Percentiles rank a stretch among this genome's conserved stretches.
These are phyloP conservation scores for Chytriomyces sp. DNA, from an alignment of 192 early-diverging fungal species.

Conservation along the genomic window DNA sequence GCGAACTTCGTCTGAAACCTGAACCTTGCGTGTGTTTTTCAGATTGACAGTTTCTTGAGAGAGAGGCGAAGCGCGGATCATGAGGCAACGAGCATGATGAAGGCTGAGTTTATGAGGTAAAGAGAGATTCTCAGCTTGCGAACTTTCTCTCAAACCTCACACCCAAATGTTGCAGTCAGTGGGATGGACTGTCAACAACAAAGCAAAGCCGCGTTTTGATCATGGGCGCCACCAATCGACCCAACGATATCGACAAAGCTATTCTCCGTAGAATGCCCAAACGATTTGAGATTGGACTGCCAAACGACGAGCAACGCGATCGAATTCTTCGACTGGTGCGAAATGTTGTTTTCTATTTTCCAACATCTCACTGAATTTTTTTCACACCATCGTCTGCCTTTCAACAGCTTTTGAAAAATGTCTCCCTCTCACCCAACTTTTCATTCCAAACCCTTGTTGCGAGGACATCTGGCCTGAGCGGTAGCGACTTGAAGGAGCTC, in stretches of 20 bases:
- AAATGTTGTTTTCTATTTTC: constrained; percentile 21
- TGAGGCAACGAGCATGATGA: constrained; percentile 98
- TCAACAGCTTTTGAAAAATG: constrained; percentile 74
- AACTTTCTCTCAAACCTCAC: not conserved
- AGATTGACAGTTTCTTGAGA: constrained; percentile 93
- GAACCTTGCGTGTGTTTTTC: too few species aligned
- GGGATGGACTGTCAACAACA: constrained; percentile 89
- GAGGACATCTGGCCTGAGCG: constrained; percentile 82
- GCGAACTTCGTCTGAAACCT: too few species aligned
- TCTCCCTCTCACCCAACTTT: constrained; percentile 64
- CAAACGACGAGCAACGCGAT: constrained; percentile 80
- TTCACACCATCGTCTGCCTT: not conserved
- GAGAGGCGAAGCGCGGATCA: constrained; percentile 90
- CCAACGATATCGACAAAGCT: constrained; percentile 96
- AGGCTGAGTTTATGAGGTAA: constrained; percentile 97
- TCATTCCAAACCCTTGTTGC: constrained; percentile 75
- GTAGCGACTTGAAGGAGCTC: constrained; percentile 96
- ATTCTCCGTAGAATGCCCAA: constrained; percentile 98
- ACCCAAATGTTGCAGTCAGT: constrained; percentile 62
- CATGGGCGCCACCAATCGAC: constrained; percentile 95
- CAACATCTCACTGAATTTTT: constrained; percentile 12
- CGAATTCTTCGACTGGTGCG: constrained; percentile 73
- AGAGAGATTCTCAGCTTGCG: not conserved
- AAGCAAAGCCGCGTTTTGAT: constrained; percentile 59
- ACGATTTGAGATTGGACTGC: constrained; percentile 84